These are phyloP conservation scores for Ceratocystis lukuohia DNA, from an alignment of 2,329 filamentous ascomycete genomes.

Conservation along the genomic window DNA sequence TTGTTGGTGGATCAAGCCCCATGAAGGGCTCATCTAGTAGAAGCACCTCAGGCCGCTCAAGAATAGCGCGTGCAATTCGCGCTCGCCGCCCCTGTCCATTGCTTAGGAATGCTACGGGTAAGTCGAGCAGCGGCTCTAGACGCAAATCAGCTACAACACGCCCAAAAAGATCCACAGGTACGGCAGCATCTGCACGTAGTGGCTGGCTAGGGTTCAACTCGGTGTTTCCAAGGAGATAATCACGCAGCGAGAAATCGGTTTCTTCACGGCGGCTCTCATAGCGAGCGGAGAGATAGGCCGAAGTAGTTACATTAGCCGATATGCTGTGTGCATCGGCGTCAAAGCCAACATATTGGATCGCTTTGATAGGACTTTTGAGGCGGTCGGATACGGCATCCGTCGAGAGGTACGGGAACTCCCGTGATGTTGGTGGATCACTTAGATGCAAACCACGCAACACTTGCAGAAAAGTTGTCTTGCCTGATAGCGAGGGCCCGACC, in stretches of 20 bases:
- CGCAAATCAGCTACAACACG: slow-evolving; percentile 57
- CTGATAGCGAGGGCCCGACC: slow-evolving; percentile 62
- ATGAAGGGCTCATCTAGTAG: slow-evolving; percentile 91
- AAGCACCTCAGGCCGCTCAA: slow-evolving; percentile 65
- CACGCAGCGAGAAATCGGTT: slow-evolving; percentile 70
- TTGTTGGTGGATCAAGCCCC: slow-evolving; percentile 79
- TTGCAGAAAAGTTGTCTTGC: slow-evolving; percentile 72
- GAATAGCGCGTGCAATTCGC: slow-evolving; percentile 72
- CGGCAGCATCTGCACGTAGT: slow-evolving; percentile 31
- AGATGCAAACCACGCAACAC: slow-evolving; percentile 63
- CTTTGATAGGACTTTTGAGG: slow-evolving; percentile 47
- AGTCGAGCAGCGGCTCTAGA: slow-evolving; percentile 54
- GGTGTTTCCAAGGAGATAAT: slow-evolving; percentile 72
- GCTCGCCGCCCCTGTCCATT: slow-evolving; percentile 85
- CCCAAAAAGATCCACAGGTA: slow-evolving; percentile 40
- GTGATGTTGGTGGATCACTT: slow-evolving; percentile 58
- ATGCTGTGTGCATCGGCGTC: slow-evolving; percentile 51
- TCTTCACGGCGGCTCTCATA: slow-evolving; percentile 81
- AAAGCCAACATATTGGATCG: slow-evolving; percentile 85
- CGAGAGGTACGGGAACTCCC: slow-evolving; percentile 67
- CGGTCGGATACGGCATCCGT: slow-evolving; percentile 43
- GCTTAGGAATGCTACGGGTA: slow-evolving; percentile 80
- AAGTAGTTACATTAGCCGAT: slow-evolving; percentile 44
- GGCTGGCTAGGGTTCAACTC: slow-evolving; percentile 57
- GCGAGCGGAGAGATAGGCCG: slow-evolving; percentile 73